Conservation (phyloP, 106 monocot species). For the Dioscorea alata region DNA sequence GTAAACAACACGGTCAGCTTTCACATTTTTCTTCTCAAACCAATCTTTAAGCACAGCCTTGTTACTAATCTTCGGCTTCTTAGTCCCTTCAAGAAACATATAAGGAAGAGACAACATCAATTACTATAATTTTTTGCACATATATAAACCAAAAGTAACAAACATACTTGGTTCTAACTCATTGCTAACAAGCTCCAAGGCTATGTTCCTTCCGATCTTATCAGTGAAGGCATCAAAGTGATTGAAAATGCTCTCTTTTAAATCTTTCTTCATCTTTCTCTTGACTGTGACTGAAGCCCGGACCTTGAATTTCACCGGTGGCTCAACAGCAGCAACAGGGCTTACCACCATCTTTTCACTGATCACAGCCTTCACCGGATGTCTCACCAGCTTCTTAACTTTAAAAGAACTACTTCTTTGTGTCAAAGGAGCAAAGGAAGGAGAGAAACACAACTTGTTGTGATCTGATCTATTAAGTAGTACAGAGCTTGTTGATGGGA, state of each 20-base stretch:
- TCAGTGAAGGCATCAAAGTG: slow-evolving; percentile 53
- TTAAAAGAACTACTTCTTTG: not conserved
- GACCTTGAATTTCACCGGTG: slow-evolving; percentile 39
- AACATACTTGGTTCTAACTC: slow-evolving; percentile 60
- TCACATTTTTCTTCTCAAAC: slow-evolving; percentile 50
- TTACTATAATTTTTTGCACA: not conserved
- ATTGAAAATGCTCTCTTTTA: slow-evolving; percentile 33
- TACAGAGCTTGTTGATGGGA: not conserved
- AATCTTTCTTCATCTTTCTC: slow-evolving; percentile 37
- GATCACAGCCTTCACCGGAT: slow-evolving; percentile 10
- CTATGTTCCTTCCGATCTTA: slow-evolving; percentile 45
- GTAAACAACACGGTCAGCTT: slow-evolving; percentile 48
- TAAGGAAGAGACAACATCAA: not conserved
- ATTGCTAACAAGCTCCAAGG: slow-evolving; percentile 56
- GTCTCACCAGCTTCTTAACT: no score
- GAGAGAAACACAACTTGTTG: not conserved
- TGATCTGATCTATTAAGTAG: not conserved
- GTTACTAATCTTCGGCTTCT: slow-evolving; percentile 35
- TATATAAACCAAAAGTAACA: not conserved
- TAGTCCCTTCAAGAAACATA: slow-evolving; percentile 21
- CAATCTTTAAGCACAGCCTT: slow-evolving; percentile 41
- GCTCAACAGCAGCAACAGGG: slow-evolving; percentile 4
- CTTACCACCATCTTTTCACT: slow-evolving; percentile 18
- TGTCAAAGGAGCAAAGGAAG: not conserved
- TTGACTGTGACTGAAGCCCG: slow-evolving; percentile 48